Evolutionary conservation across 2,329 filamentous ascomycete genomes (phyloP), one percentile per base, ranked within the genome.

Genomic region (Aureobasidium namibiae): DNA sequence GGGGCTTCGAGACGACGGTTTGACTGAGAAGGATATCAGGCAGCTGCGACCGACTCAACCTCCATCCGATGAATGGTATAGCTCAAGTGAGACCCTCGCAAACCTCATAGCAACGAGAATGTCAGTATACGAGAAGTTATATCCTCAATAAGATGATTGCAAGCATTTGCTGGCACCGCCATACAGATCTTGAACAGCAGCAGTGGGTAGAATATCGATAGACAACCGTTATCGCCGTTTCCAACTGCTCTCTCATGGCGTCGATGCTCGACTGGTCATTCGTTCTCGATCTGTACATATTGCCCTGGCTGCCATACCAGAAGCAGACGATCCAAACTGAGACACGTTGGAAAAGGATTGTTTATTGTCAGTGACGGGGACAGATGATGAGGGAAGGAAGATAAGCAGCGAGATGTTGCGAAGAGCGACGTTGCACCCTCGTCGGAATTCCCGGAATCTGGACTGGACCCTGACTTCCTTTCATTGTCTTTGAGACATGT

Each of bases 131-230:
- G 18, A 56, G n/a, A 24, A 18, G 4, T 9, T 16, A 4, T 1
- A n/a, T n/a, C 6, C 29, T 24, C 1, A n/a, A 16, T 1, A 26
- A 18, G 11, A 23, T 11, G 8, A 8, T 8, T 16, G 29, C 29
- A 21, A 38, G 38, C n/a, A 44, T n/a, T 13, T 38, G 8, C 23
- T 18, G 29, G n/a, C 4, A 11, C 11, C n/a, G 16, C 34, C 3
- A 6, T 41, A 18, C n/a, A 24, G 5, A 26, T 11, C 13, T 34
- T 34, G 52, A 21, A n/a, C 13, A 23, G 23, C 21, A 26, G 31
- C 18, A n/a, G n/a, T n/a, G 53, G 41, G 16, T 13, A 44, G 36
- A 33, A 56, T 46, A 56, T 56, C 53, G 53, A 56, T 56, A 56
- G 33, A 46, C 53, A 38, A 29, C 53, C 53, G 53, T 56, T 56